Evolutionary conservation across 148 eudicot genomes (phyloP).

Genomic region (Rhododendron ferrugineum): DNA sequence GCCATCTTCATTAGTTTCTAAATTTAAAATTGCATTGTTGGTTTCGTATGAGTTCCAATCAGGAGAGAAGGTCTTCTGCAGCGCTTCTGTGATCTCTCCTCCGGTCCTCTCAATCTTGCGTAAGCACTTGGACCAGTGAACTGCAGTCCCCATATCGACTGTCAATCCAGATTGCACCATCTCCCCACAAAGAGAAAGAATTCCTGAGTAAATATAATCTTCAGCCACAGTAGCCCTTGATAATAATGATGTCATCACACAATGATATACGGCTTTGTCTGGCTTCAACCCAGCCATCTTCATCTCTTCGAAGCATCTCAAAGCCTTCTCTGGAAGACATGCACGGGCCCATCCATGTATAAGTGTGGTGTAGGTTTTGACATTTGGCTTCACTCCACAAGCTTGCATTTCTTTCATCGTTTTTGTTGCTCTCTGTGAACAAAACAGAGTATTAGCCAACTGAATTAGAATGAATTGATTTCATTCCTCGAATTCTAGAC

Average conservation of each 20-base stretch:
- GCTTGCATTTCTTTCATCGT: constrained; percentile 76
- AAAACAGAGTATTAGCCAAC: neutral
- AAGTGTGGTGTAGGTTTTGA: constrained; percentile 82
- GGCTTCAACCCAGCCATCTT: constrained; percentile 63
- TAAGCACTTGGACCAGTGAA: constrained; percentile 89
- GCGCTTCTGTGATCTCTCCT: constrained; percentile 79
- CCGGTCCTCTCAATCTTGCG: constrained; percentile 80
- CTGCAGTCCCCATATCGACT: constrained; percentile 97
- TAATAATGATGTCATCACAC: constrained; percentile 78
- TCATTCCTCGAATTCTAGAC: neutral
- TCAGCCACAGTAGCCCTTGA: constrained; percentile 92
- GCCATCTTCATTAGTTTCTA: constrained; percentile 21
- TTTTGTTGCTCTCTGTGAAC: constrained; percentile 60
- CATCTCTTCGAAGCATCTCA: constrained; percentile 73
- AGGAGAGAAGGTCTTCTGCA: constrained; percentile 94
- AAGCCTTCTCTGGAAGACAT: constrained; percentile 89
- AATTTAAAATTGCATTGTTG: constrained; percentile 21
- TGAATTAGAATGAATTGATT: neutral
- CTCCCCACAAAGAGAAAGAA: constrained; percentile 58
- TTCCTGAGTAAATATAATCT: constrained; percentile 64
- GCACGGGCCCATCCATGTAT: constrained; percentile 96
- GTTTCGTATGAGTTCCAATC: constrained; percentile 67
- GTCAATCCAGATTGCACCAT: constrained; percentile 66
- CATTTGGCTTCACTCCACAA: constrained; percentile 72
- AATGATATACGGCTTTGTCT: constrained; percentile 94